phyloP scores from a whole-genome alignment of 495 filamentous ascomycete species.

The Geoglossum glabrum region DNA sequence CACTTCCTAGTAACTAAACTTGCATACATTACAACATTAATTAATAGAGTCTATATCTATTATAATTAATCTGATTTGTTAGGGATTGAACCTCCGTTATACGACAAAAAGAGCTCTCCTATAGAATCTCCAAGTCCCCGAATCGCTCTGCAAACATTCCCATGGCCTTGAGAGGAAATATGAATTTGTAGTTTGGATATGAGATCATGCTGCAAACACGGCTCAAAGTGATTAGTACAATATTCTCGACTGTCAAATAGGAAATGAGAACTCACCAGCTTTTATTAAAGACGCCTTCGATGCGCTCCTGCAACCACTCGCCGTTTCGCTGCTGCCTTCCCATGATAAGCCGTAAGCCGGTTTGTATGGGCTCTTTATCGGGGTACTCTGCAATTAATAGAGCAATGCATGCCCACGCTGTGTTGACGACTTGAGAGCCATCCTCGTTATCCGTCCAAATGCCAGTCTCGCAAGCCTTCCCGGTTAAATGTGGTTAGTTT shows the following conservation, averaged over 20 bases:
- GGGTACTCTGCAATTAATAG: constrained; percentile 76
- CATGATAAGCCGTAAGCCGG: constrained; percentile 67
- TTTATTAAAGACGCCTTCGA: constrained; percentile 98
- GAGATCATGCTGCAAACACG: constrained; percentile 78
- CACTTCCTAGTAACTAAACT: too few relatives aligned
- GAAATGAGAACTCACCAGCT: constrained; percentile 42
- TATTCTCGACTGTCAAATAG: not conserved
- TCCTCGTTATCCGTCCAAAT: constrained; percentile 40
- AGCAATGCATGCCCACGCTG: constrained; percentile 73
- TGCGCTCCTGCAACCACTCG: constrained; percentile 86
- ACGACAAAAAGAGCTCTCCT: too few relatives aligned
- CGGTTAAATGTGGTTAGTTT: constrained; percentile 2
- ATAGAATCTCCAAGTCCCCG: constrained; percentile 37
- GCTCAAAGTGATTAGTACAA: not conserved
- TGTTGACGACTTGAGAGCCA: constrained; percentile 68
- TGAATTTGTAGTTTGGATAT: constrained; percentile 98
- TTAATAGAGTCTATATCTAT: not conserved
- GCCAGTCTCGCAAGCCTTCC: constrained; percentile 35
- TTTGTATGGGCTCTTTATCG: constrained; percentile 46
- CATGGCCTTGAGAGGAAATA: constrained; percentile 81
- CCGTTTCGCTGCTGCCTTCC: constrained; percentile 66
- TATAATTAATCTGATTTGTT: not conserved
- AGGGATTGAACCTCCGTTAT: too few relatives aligned
- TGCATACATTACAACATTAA: too few relatives aligned
- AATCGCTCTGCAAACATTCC: constrained; percentile 69